A percentile compares a stretch with the other conserved stretches of the same genome.
Conservation (phyloP, 192 early-diverging fungal species). For the Podochytrium sp. region DNA sequence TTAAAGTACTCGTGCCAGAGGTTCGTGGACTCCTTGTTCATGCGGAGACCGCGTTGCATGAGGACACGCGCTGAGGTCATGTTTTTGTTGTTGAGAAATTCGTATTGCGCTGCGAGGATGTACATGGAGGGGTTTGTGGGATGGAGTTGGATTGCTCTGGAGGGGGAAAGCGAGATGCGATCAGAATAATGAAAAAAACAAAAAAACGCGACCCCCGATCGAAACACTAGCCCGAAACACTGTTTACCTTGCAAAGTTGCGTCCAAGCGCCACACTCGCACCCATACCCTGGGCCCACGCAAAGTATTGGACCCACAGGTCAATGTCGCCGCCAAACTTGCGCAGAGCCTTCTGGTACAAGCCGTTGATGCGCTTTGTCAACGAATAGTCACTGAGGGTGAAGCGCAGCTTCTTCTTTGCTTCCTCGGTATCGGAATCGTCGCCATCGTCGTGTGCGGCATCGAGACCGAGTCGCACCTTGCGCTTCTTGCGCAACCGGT, state of each 20-base stretch:
- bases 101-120: slow-evolving; percentile 89
- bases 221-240: neutral
- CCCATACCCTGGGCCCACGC: slow-evolving; percentile 71
- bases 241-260: slow-evolving; percentile 71
- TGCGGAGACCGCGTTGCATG: slow-evolving; percentile 82
- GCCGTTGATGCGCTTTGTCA: slow-evolving; percentile 72
- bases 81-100: slow-evolving; percentile 84
- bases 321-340: slow-evolving; percentile 78
- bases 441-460: slow-evolving; percentile 1
- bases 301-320: slow-evolving; percentile 92
- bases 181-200: neutral
- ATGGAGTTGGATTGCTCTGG: slow-evolving; percentile 82
- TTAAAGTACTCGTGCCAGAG: slow-evolving; percentile 95
- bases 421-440: slow-evolving; percentile 34
- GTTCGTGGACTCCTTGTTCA: slow-evolving; percentile 70
- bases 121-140: slow-evolving; percentile 83
- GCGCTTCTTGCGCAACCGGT: slow-evolving; percentile 78
- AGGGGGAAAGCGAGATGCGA: neutral
- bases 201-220: too few species aligned
- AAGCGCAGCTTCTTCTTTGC: slow-evolving; percentile 15
- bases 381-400: slow-evolving; percentile 77
- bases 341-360: slow-evolving; percentile 80
- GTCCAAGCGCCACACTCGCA: slow-evolving; percentile 63
- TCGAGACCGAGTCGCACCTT: slow-evolving; percentile 64
- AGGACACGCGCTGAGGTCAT: slow-evolving; percentile 80